These are phyloP conservation scores for Pichia kudriavzevii DNA, from an alignment of 1,139 yeast species.

Conservation along the genomic window DNA sequence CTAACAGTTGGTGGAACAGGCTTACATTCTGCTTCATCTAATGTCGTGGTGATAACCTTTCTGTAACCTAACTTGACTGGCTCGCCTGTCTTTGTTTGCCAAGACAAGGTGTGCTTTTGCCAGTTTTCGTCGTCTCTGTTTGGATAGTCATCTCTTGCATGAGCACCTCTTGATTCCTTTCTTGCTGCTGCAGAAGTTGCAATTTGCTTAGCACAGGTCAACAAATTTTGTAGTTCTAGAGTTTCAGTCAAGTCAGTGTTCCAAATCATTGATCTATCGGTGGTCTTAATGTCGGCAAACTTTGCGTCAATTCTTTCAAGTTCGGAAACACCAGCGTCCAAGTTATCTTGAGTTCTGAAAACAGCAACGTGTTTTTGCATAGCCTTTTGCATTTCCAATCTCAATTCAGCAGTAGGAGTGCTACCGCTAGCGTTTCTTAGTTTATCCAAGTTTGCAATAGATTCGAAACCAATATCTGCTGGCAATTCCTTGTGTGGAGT, in stretches of 20 bases:
- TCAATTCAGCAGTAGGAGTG: slow-evolving; percentile 76
- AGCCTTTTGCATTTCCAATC: slow-evolving; percentile 87
- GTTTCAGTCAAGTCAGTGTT: slow-evolving; percentile 95
- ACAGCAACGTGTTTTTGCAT: slow-evolving; percentile 98
- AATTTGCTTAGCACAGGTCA: slow-evolving; percentile 96
- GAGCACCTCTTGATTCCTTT: slow-evolving; percentile 98
- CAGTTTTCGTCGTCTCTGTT: slow-evolving; percentile 92
- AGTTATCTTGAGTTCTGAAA: slow-evolving; percentile 87
- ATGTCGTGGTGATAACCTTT: slow-evolving; percentile 71
- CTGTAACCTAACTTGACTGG: slow-evolving; percentile 77
- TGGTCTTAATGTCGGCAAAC: slow-evolving; percentile 69
- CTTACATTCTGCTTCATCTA: slow-evolving; percentile 89
- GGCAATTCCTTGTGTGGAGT: slow-evolving; percentile 74
- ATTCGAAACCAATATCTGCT: slow-evolving; percentile 80
- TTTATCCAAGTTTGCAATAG: slow-evolving; percentile 84
- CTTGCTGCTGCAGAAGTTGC: slow-evolving; percentile 93
- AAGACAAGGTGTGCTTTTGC: slow-evolving; percentile 97
- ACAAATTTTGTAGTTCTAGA: slow-evolving; percentile 89
- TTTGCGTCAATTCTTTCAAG: slow-evolving; percentile 70
- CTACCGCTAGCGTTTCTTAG: slow-evolving; percentile 82
- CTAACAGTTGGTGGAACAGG: slow-evolving; percentile 96
- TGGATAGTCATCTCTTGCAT: slow-evolving; percentile 97
- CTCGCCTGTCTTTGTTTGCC: slow-evolving; percentile 72
- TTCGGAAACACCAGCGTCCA: slow-evolving; percentile 85
- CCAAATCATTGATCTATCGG: slow-evolving; percentile 98